Conservation (phyloP, 2,329 filamentous ascomycete genomes). For the Madurella fahalii region DNA sequence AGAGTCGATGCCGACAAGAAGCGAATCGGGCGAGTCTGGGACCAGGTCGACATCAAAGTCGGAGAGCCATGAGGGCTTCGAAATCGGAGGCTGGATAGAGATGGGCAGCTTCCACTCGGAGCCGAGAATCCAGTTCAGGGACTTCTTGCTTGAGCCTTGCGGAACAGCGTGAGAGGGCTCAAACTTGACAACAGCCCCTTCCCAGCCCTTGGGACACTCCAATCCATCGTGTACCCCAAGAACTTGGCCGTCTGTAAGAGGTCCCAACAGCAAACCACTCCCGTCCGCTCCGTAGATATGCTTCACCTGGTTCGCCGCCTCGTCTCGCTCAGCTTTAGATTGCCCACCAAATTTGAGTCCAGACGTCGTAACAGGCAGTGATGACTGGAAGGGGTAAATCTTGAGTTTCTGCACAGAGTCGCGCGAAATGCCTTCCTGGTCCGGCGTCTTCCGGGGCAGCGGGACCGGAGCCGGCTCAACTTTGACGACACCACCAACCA, state of each 20-base stretch:
- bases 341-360: slow-evolving; percentile 85
- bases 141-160: slow-evolving; percentile 44
- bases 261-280: slow-evolving; percentile 70
- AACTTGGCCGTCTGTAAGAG: slow-evolving; percentile 84
- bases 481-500: slow-evolving; percentile 83
- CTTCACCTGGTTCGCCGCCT: slow-evolving; percentile 66
- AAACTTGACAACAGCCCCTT: slow-evolving; percentile 79
- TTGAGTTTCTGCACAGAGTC: slow-evolving; percentile 55
- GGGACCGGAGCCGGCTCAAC: slow-evolving; percentile 77
- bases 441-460: slow-evolving; percentile 55
- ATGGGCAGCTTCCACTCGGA: slow-evolving; percentile 69
- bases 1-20: slow-evolving; percentile 79
- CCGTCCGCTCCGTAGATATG: slow-evolving; percentile 62
- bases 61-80: slow-evolving; percentile 56
- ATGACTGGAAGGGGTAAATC: slow-evolving; percentile 71
- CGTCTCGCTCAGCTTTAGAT: slow-evolving; percentile 76
- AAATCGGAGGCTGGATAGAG: slow-evolving; percentile 71
- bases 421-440: slow-evolving; percentile 37
- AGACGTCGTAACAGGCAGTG: slow-evolving; percentile 52
- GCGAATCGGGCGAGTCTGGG: slow-evolving; percentile 41
- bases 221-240: slow-evolving; percentile 56
- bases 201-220: slow-evolving; percentile 61
- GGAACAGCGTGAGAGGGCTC: slow-evolving; percentile 49
- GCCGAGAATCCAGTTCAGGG: slow-evolving; percentile 68
- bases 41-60: slow-evolving; percentile 55